Evolutionary conservation across 2,329 filamentous ascomycete species (phyloP), one percentile per base, ranked within the genome.

Genomic region (Pseudodiploospora longispora): DNA sequence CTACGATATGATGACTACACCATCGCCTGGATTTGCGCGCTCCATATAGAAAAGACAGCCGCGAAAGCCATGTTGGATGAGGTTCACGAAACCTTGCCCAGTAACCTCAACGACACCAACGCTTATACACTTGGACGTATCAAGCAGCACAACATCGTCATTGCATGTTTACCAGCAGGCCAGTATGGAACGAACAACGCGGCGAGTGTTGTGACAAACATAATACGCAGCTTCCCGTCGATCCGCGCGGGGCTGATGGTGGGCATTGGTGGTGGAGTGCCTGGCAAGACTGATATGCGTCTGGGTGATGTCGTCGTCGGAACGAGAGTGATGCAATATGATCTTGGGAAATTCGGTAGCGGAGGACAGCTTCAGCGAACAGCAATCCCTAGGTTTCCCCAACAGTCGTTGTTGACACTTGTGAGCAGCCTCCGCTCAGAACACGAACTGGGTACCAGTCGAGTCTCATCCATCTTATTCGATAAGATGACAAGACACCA

Each of bases 21-120:
- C 3, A 51, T 63, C 7, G 59, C 54, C 36, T 65, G 60, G 61
- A 46, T 65, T 6, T 59, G 59, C 44, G 60, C 59, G 1, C 50
- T 66, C 6, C 52, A 51, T 2, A 39, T 55, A 35, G 62, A 66
- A 46, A 54, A 58, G 34, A 52, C 58, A 5, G 61, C 58, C 1
- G 54, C 57, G 3, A 47, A 50, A 37, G 52, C 30, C 10, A 53
- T 57, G 42, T 46, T 57, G 2, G 52, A 58, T 10, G 42, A 55
- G 30, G 30, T 31, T 10, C 46, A 55, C 27, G 27, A 40, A 28
- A 28, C 31, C 37, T 29, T 40, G 7, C 4, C 42, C 35, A 12
- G 29, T 36, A 3, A 33, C 4, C 1, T 12, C 48, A 10, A 51
- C 55, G 47, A 49, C 36, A 4, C 32, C 12, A 50, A 50, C 12